Evolutionary conservation across 2,329 filamentous ascomycete genomes (phyloP), one percentile per base, ranked within the genome.

Genomic region (Teratosphaeria nubilosa): DNA sequence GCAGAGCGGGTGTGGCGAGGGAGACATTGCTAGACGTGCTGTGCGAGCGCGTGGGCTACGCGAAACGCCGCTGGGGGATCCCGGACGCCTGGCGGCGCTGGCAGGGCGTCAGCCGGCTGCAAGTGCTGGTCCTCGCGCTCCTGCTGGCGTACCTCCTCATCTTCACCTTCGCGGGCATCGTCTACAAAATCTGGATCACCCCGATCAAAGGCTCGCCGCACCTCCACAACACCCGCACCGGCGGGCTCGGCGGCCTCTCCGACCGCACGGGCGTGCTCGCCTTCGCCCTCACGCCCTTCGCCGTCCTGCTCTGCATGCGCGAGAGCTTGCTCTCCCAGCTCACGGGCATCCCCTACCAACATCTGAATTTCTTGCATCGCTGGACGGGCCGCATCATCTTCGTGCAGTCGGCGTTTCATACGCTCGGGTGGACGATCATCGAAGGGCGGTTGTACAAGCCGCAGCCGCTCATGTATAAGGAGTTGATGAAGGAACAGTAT

Each of bases 381-480:
- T 91, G 87, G 87, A 75, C 86, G 0, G 87, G 88, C 6, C 86
- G 86, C 61, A 78, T 91, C 65, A 89, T 91, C 62, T 81, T 88
- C 56, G 69, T 82, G 0, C 87, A 91, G 68, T 80, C 82, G 2
- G 73, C 78, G 10, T 71, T 91, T 1, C 88, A 91, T 69, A 90
- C 87, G 1, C 78, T 91, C 27, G 80, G 78, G 56, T 91, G 87
- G 87, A 82, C 79, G 27, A 68, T 91, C 51, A 75, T 90, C 51
- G 84, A 90, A 71, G 77, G 78, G 0, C 74, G 75, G 25, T 75
- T 90, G 0, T 91, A 91, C 69, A 82, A 88, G 64, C 87, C 87
- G 0, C 87, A 91, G 67, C 88, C 88, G 0, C 71, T 68, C 0
- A 77, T 81, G 0, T 84, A 78, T 54, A 66, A 74, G 1, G 74